These are phyloP conservation scores for Hanseniaspora meyeri DNA, from an alignment of 805 yeast species.

Conservation along the genomic window DNA sequence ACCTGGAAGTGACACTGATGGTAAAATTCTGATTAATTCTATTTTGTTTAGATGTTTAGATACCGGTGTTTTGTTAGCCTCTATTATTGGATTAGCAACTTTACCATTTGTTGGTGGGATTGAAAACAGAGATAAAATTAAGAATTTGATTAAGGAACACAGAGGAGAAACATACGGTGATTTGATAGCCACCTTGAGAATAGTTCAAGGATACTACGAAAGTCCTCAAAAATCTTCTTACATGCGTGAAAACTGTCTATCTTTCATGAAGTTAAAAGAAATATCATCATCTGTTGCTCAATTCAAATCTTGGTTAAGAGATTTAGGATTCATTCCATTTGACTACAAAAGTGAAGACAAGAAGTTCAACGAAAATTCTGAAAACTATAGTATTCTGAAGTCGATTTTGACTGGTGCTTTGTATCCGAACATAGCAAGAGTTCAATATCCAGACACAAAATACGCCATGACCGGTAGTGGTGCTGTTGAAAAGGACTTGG, in stretches of 20 bases:
- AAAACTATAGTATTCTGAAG: conserved; percentile 41
- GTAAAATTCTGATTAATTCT: conserved; percentile 68
- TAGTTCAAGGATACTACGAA: conserved; percentile 41
- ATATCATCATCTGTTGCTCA: conserved; percentile 61
- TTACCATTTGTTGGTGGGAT: conserved; percentile 50
- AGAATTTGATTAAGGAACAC: conserved; percentile 28
- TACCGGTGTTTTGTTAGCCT: conserved; percentile 64
- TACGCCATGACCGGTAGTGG: conserved; percentile 61
- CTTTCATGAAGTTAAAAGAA: conserved; percentile 55
- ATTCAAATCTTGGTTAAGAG: conserved; percentile 56
- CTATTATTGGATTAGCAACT: conserved; percentile 57
- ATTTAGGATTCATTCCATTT: conserved; percentile 62
- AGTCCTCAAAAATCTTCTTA: conserved; percentile 28
- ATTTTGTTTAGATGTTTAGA: conserved; percentile 75
- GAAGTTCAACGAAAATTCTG: conserved; percentile 37
- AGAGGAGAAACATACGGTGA: conserved; percentile 56
- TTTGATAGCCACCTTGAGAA: conserved; percentile 50
- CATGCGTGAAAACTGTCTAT: conserved; percentile 49
- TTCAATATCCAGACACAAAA: conserved; percentile 72
- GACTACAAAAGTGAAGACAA: conserved; percentile 29
- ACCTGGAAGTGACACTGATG: conserved; percentile 77
- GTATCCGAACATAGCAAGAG: conserved; percentile 72
- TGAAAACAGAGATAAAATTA: conserved; percentile 56
- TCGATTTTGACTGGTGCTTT: conserved; percentile 69
- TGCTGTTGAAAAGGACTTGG: conserved; percentile 75